Base-by-base conservation (phyloP, 306 rosid species). In the Senna tora region DNA sequence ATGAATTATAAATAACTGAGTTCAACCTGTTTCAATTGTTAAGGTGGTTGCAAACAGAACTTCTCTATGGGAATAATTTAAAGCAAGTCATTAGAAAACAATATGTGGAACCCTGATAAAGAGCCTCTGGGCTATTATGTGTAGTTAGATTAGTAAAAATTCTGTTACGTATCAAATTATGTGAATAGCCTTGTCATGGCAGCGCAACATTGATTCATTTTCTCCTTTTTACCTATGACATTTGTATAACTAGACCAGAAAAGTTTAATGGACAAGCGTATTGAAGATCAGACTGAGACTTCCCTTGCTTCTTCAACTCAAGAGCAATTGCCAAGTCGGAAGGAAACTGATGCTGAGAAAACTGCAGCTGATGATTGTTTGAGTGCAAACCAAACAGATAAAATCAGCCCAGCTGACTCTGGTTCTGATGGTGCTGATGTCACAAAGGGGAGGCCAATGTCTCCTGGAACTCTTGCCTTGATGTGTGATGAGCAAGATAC, bases 401-500 rank as follows among this genome's bases (percentile, higher is more conserved):
- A 85, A 85, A 79, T 82, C 65, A 84, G 87, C 66, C 69, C 88
- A 50, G 91, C 83, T 41, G 84, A 89, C 75, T 91, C 92, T 66
- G 76, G 80, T 77, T 95, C 96, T 53, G 96, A 87, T 56, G 95
- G 93, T 4, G 83, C 79, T 46, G 90, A 92, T 78, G 85, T 77
- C 72, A 75, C 84, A 1, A 88, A 85, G 81, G 86, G 80, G 71
- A 90, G 92, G 75, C 92, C 99, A 45, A 88, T 92, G 96, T 95
- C 99, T 84, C 99, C 97, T 4, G 97, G 94, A 78, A 95, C 99
- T 52, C 83, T 95, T 84, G 96, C 97, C 36, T 88, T 95, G 92
- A 92, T 95, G 99, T 95, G 99, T 34, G 93, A 95, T 22, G 99
- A 95, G 87, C 88, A 82, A 85, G 97, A 95, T 79, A 84, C 96